Percentiles rank a stretch among this genome's conserved stretches.
Conservation (phyloP, 192 early-diverging fungal species). For the Pilobolus umbonatus region DNA sequence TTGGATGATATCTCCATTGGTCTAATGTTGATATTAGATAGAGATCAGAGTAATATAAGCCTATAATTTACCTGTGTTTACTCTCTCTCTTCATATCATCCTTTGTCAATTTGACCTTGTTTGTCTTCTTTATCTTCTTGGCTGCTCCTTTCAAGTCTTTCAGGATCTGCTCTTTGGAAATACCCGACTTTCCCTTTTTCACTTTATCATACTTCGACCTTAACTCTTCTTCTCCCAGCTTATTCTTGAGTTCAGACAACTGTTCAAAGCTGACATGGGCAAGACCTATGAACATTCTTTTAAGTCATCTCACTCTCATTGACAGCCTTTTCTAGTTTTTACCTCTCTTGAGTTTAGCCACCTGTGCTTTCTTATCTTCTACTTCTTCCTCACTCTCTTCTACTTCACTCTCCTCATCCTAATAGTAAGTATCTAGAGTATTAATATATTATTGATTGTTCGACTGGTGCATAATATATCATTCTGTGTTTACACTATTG, state of each 20-base stretch:
- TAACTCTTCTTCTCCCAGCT: constrained; percentile 64
- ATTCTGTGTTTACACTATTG: constrained; percentile 2
- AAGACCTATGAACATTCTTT: constrained; percentile 37
- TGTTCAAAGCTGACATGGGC: constrained; percentile 79
- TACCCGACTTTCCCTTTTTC: constrained; percentile 21
- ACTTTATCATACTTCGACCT: constrained; percentile 39
- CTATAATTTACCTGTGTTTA: constrained; percentile 39
- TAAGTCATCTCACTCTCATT: neutral
- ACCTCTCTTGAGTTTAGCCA: constrained; percentile 29
- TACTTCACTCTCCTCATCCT: constrained; percentile 9
- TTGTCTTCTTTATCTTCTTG: constrained; percentile 36
- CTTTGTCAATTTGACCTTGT: constrained; percentile 36
- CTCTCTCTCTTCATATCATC: constrained; percentile 30
- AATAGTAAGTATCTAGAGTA: constrained; percentile 6
- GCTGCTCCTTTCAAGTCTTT: constrained; percentile 32
- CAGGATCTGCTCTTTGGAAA: constrained; percentile 30
- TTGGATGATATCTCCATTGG: constrained; percentile 80
- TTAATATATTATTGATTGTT: neutral
- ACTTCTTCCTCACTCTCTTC: constrained; percentile 19
- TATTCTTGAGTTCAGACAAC: constrained; percentile 70
- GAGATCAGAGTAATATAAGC: constrained; percentile 17
- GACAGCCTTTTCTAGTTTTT: neutral
- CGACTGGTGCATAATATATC: neutral
- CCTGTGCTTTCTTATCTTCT: constrained; percentile 6
- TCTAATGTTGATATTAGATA: constrained; percentile 32